Evolutionary conservation across 2,329 filamentous ascomycete species (phyloP), one percentile per base, ranked within the genome.

Genomic region (Sarocladiaceae sp.): DNA sequence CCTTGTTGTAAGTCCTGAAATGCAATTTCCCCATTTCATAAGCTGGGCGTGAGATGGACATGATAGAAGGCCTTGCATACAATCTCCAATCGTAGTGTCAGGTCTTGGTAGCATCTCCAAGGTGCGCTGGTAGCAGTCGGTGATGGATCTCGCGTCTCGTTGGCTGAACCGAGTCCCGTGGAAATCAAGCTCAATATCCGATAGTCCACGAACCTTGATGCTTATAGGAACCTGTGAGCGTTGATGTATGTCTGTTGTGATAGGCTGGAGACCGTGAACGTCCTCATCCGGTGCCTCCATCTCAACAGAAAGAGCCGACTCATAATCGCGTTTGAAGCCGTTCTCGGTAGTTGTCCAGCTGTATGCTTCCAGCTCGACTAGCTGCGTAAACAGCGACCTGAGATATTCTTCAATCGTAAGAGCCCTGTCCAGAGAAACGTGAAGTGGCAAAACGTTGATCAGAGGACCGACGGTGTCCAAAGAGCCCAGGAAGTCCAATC

Each of bases 381-480:
- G 43, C 26, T 20, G 32, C 16, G 44, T 29, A 34, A 51, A 52
- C 2, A 49, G 21, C 12, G 29, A 23, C 16, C 31, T 13, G 4
- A 57, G 16, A 16, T 48, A 48, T 10, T 55, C 46, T 32, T 45
- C 21, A 24, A 50, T 26, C 11, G 48, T 49, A 15, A 45, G 16
- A 9, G 46, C 47, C 21, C 27, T 33, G 6, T 52, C 32, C 7
- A 56, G 15, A 9, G 46, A 44, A 15, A 57, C 42, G 3, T 47
- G 41, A 6, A 60, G 47, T 2, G 59, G 59, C 6, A 62, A 42
- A 1, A 52, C 51, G 18, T 65, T 63, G 31, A 67, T 53, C 12
- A 63, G 26, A 1, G 64, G 62, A 0, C 66, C 67, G 5, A 65
- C 51, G 1, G 56, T 53, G 7, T 55, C 50, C 5, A 53, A 46